phyloP scores from a whole-genome alignment of 1,284 basidiomycete genomes.

The Ustilago hordei region DNA sequence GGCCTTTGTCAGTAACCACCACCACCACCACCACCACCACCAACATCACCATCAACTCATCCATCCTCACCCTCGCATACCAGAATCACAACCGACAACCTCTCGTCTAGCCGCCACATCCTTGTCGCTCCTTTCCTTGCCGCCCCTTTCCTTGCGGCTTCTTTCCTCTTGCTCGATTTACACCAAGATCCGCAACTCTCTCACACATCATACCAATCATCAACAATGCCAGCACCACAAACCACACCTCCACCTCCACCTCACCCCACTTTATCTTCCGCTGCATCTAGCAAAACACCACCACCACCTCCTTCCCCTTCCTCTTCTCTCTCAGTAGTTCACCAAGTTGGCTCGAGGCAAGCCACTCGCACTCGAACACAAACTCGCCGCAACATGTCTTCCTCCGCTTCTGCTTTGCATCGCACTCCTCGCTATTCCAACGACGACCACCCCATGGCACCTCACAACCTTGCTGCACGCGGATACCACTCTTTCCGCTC shows the following conservation, averaged over 20 bases:
- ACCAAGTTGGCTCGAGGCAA: slow-evolving; percentile 57
- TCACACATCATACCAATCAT: not conserved
- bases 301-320: slow-evolving; percentile 30
- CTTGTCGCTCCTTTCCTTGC: not conserved
- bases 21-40: not conserved
- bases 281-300: slow-evolving; percentile 31
- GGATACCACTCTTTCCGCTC: slow-evolving; percentile 68
- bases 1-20: no score
- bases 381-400: slow-evolving; percentile 53
- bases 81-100: not conserved
- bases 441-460: slow-evolving; percentile 64
- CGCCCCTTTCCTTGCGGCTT: not conserved
- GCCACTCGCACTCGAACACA: slow-evolving; percentile 54
- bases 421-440: slow-evolving; percentile 52
- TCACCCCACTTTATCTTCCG: slow-evolving; percentile 8
- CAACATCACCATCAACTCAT: not conserved
- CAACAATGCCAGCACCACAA: slow-evolving; percentile 38
- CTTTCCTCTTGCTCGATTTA: slow-evolving; percentile 10
- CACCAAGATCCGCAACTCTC: not conserved
- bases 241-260: slow-evolving; percentile 32
- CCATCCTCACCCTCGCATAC: not conserved
- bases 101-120: not conserved
- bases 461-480: slow-evolving; percentile 59
- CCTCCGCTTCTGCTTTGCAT: slow-evolving; percentile 26
- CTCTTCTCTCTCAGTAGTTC: slow-evolving; percentile 25